Conservation (phyloP, 2,329 filamentous ascomycete species). For the Dryadomyces sulphureus region DNA sequence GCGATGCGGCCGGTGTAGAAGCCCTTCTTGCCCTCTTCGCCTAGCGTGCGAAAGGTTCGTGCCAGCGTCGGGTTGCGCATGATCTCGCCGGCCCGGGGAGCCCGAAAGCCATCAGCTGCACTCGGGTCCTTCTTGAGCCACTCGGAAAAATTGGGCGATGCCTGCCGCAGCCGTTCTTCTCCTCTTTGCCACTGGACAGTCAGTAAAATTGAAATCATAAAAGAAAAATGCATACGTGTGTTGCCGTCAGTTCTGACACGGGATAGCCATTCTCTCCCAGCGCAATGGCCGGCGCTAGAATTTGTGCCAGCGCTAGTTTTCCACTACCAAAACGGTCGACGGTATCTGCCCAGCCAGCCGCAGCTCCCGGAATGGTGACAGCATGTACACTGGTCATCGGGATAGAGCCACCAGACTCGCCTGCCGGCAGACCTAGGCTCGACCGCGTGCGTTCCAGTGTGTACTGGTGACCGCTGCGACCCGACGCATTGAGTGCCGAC, state of each 20-base stretch:
- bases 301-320: constrained; percentile 59
- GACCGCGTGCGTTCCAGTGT: constrained; percentile 56
- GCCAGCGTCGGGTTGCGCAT: constrained; percentile 76
- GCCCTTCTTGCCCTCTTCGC: constrained; percentile 67
- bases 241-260: constrained; percentile 64
- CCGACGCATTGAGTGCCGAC: constrained; percentile 78
- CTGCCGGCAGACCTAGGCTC: constrained; percentile 50
- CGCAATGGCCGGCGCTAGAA: constrained; percentile 70
- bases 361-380: constrained; percentile 77
- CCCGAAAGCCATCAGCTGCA: constrained; percentile 54
- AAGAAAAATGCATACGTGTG: constrained; percentile 37
- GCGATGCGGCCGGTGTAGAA: constrained; percentile 84
- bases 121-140: constrained; percentile 68
- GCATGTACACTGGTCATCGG: constrained; percentile 65
- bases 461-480: constrained; percentile 57
- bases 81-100: constrained; percentile 69
- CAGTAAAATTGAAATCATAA: not conserved
- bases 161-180: constrained; percentile 48
- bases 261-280: constrained; percentile 82
- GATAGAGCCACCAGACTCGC: constrained; percentile 18
- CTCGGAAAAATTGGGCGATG: constrained; percentile 76
- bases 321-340: constrained; percentile 82
- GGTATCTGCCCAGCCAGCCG: constrained; percentile 86
- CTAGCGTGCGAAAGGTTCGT: constrained; percentile 66
- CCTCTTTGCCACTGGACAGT: constrained; percentile 52